Percentiles rank a stretch among this genome's conserved stretches.
Evolutionary conservation across 495 filamentous ascomycete genomes (phyloP).

Genomic region (Entonaema liquescens): DNA sequence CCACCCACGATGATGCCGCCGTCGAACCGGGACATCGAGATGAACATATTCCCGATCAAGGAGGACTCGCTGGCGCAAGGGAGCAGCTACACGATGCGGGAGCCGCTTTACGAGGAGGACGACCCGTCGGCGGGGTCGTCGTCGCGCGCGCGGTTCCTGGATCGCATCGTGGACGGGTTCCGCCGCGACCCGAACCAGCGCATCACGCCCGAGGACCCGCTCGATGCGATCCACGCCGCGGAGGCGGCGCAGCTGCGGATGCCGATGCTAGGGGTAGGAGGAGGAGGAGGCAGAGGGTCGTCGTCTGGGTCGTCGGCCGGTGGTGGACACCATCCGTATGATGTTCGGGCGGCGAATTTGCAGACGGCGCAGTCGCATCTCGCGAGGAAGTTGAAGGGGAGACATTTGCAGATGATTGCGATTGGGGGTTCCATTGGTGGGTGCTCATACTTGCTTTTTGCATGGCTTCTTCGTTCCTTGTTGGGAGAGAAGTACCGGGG

Average conservation of each 20-base stretch:
- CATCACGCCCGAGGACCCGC: slow-evolving; percentile 63
- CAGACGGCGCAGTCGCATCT: slow-evolving; percentile 81
- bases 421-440: slow-evolving; percentile 94
- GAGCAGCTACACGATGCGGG: slow-evolving; percentile 53
- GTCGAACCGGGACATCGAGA: slow-evolving; percentile 48
- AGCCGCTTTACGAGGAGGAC: slow-evolving; percentile 49
- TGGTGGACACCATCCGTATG: slow-evolving; percentile 62
- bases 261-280: slow-evolving; percentile 29
- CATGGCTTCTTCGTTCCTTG: not conserved
- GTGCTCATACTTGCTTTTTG: not conserved
- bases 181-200: slow-evolving; percentile 75
- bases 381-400: slow-evolving; percentile 77
- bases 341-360: slow-evolving; percentile 75
- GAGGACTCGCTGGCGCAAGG: slow-evolving; percentile 51
- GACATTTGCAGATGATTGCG: slow-evolving; percentile 96
- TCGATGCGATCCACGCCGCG: slow-evolving; percentile 56
- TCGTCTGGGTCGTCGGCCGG: not conserved
- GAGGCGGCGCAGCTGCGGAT: slow-evolving; percentile 39
- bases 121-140: not conserved
- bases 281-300: slow-evolving; percentile 29
- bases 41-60: slow-evolving; percentile 50
- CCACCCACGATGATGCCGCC: slow-evolving; percentile 41
- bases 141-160: slow-evolving; percentile 44
- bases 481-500: not conserved
- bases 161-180: slow-evolving; percentile 78